Base-by-base conservation (phyloP, 148 eudicot genomes). In the Rhododendron vialii region DNA sequence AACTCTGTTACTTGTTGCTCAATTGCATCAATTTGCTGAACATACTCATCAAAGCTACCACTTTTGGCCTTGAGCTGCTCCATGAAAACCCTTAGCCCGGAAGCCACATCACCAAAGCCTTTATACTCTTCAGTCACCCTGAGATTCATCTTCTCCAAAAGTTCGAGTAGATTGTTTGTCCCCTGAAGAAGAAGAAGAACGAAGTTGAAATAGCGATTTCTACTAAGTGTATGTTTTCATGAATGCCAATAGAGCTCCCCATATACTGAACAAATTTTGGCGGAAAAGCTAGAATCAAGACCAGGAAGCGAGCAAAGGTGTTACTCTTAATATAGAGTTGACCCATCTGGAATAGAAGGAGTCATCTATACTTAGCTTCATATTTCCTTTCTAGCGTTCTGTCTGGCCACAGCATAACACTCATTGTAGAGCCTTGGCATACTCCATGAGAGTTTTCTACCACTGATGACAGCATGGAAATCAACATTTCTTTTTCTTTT, bases 61-160 rank as follows among this genome's bases (percentile, higher is more conserved):
- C 96, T 91, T 90, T 96, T 96, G 87, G 89, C 84, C 90, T 92
- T 96, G 55, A 95, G 81, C 83, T 95, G 98, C 91, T 96, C 99
- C 88, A 96, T 96, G 84, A 94, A 96, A 30, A 96, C 96, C 90
- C 99, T 95, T 88, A 96, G 90, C 48, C 99, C 98, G 48, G 98
- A 91, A 48, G 99, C 99, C 84, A 95, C 91, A 28, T 96, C 96
- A 5, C 98, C 98, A 51, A 92, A 94, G 43, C 91, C 91, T 41
- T 93, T 93, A 86, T 96, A 96, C 89, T 96, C 99, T 90, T 95
- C 98, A 20, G 94, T 96, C 80, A 96, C 99, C 89, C 90, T 92
- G 22, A 95, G 88, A 87, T 96, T 96, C 99, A 96, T 96, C 87
- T 94, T 95, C 90, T 94, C 98, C 90, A 95, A 88, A 18, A 96